A percentile compares a stretch with the other conserved stretches of the same genome.
phyloP scores from a whole-genome alignment of 805 yeast genomes.

The Candida sonorensis region DNA sequence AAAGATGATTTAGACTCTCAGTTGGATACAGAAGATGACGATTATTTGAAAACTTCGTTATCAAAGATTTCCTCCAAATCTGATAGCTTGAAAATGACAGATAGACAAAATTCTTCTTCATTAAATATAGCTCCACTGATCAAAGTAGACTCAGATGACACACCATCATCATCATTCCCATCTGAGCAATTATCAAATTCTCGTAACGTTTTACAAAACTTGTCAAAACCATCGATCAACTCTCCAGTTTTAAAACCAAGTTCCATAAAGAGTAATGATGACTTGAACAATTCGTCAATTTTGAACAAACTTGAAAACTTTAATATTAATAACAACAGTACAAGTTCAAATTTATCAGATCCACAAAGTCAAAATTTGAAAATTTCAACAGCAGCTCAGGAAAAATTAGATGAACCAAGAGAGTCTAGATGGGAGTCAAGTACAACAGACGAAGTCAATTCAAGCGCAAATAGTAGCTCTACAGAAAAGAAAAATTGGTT shows the following conservation, averaged over 20 bases:
- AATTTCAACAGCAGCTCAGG: neutral
- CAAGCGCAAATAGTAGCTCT: constrained; percentile 1
- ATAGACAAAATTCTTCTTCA: too few relatives aligned
- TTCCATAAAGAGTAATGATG: constrained; percentile 10
- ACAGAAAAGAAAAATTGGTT: constrained; percentile 35
- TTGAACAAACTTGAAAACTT: too few relatives aligned
- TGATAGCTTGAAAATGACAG: too few relatives aligned
- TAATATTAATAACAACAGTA: neutral
- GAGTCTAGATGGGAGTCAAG: constrained; percentile 26
- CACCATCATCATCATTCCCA: constrained; percentile 1
- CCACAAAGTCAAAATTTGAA: too few relatives aligned
- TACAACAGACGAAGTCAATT: too few relatives aligned
- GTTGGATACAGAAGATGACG: constrained; percentile 19
- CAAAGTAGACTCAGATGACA: too few relatives aligned
- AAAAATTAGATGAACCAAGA: constrained; percentile 9
- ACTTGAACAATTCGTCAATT: constrained; percentile 3
- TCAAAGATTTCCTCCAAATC: neutral
- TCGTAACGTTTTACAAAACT: constrained; percentile 8
- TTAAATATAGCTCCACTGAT: constrained; percentile 1
- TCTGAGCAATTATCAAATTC: too few relatives aligned
- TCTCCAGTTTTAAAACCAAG: constrained; percentile 11
- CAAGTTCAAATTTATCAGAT: neutral
- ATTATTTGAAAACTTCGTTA: constrained; percentile 2
- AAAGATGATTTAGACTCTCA: constrained; percentile 22
- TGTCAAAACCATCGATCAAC: constrained; percentile 12